phyloP scores from a whole-genome alignment of 768 basidiomycete genomes.

The Boletus tylopilopsis region DNA sequence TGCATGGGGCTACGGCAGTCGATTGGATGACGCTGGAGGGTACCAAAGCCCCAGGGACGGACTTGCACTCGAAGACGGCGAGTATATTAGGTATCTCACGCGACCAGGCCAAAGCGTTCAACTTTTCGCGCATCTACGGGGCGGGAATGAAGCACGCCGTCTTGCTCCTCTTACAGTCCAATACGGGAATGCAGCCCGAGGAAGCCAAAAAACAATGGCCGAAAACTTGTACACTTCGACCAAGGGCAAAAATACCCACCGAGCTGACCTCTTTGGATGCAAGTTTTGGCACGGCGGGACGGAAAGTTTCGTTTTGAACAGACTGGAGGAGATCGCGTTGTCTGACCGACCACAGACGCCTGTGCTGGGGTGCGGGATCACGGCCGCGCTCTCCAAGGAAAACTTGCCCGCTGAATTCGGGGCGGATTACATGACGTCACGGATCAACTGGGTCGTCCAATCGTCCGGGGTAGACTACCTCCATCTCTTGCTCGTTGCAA shows the following conservation, averaged over 20 bases:
- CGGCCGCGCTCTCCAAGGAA: conserved; percentile 87
- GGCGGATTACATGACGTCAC: conserved; percentile 87
- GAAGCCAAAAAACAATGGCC: conserved; percentile 77
- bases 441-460: conserved; percentile 99
- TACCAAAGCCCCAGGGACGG: conserved; percentile 90
- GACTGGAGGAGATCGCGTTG: conserved; percentile 89
- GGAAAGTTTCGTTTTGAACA: conserved; percentile 97
- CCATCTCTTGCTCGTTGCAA: conserved; percentile 91
- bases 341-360: conserved; percentile 88
- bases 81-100: conserved; percentile 88
- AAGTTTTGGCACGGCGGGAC: conserved; percentile 97
- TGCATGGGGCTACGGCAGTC: conserved; percentile 94
- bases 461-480: conserved; percentile 98
- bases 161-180: conserved; percentile 81
- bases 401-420: conserved; percentile 80
- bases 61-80: conserved; percentile 96
- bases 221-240: conserved; percentile 87
- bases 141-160: conserved; percentile 94
- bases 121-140: conserved; percentile 98
- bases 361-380: conserved; percentile 90
- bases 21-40: conserved; percentile 99
- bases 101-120: conserved; percentile 97
- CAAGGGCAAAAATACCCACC: conserved; percentile 86
- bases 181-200: conserved; percentile 71
- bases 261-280: conserved; percentile 66